These are phyloP conservation scores for Fragosphaeria purpurea DNA, from an alignment of 2,329 filamentous ascomycete species.

Conservation along the genomic window DNA sequence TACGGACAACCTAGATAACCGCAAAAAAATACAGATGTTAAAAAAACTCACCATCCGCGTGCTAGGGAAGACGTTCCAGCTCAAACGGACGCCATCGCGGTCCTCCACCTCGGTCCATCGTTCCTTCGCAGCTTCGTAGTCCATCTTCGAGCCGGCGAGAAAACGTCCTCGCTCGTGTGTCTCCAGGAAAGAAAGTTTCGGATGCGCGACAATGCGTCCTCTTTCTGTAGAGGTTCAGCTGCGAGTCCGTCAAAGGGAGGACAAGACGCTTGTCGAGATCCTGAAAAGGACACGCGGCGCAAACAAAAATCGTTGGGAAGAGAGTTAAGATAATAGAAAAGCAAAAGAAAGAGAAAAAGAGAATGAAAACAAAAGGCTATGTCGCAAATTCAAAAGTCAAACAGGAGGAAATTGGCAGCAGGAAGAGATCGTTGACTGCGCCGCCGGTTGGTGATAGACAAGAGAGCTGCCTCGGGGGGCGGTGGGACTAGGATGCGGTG, in stretches of 20 bases:
- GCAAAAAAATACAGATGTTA: neutral
- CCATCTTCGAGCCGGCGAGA: constrained; percentile 45
- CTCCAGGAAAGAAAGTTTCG: too few relatives aligned
- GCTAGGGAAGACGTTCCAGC: constrained; percentile 98
- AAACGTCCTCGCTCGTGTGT: too few relatives aligned
- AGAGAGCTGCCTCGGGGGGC: neutral
- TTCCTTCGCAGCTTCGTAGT: constrained; percentile 88
- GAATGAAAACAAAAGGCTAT: neutral
- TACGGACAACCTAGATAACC: neutral
- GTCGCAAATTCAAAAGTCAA: too few relatives aligned
- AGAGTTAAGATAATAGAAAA: neutral
- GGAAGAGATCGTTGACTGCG: neutral
- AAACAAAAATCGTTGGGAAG: too few relatives aligned
- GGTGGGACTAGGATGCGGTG: neutral
- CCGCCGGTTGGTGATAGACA: neutral
- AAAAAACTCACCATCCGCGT: constrained; percentile 71
- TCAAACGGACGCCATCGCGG: constrained; percentile 86
- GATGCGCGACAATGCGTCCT: too few relatives aligned
- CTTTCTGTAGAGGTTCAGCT: too few relatives aligned
- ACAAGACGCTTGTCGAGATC: too few relatives aligned
- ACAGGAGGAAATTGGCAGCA: too few relatives aligned
- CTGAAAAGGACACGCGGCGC: too few relatives aligned
- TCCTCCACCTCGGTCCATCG: constrained; percentile 96
- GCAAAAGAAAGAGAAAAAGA: neutral
- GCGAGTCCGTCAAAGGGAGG: too few relatives aligned